phyloP scores from a whole-genome alignment of 2,329 filamentous ascomycete genomes.

The Venturia carpophila region DNA sequence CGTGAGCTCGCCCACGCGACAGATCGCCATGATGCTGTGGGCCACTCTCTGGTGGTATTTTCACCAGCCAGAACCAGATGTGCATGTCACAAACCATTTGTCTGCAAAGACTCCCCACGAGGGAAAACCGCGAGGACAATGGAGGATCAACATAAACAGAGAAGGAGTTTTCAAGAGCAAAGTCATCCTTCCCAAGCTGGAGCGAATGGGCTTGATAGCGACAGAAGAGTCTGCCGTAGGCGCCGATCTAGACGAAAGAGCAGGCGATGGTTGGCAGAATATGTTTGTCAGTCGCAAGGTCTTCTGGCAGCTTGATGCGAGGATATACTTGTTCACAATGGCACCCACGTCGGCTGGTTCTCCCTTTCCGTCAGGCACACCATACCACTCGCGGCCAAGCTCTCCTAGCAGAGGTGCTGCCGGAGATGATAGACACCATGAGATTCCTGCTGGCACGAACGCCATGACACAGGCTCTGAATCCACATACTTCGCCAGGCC shows the following conservation, averaged over 20 bases:
- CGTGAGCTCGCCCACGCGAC: slow-evolving; percentile 69
- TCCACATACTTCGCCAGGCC: slow-evolving; percentile 38
- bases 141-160: slow-evolving; percentile 74
- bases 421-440: slow-evolving; percentile 5
- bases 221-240: slow-evolving; percentile 70
- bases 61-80: slow-evolving; percentile 68
- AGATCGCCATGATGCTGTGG: slow-evolving; percentile 97
- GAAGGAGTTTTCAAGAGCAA: slow-evolving; percentile 83
- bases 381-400: slow-evolving; percentile 42
- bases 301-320: slow-evolving; percentile 89
- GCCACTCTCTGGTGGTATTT: slow-evolving; percentile 96
- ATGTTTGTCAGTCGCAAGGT: slow-evolving; percentile 75
- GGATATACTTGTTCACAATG: slow-evolving; percentile 80
- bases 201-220: slow-evolving; percentile 81
- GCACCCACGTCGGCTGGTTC: slow-evolving; percentile 45
- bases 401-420: slow-evolving; percentile 35
- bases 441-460: slow-evolving; percentile 10
- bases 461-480: not conserved
- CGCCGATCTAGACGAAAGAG: slow-evolving; percentile 52
- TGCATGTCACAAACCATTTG: slow-evolving; percentile 53
- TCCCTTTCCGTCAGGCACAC: slow-evolving; percentile 42
- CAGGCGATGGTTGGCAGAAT: slow-evolving; percentile 59
- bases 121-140: slow-evolving; percentile 74
- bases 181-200: slow-evolving; percentile 80
- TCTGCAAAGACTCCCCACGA: slow-evolving; percentile 55